Conservation (phyloP, 1,139 yeast species). For the Kodamaea fungicola region DNA sequence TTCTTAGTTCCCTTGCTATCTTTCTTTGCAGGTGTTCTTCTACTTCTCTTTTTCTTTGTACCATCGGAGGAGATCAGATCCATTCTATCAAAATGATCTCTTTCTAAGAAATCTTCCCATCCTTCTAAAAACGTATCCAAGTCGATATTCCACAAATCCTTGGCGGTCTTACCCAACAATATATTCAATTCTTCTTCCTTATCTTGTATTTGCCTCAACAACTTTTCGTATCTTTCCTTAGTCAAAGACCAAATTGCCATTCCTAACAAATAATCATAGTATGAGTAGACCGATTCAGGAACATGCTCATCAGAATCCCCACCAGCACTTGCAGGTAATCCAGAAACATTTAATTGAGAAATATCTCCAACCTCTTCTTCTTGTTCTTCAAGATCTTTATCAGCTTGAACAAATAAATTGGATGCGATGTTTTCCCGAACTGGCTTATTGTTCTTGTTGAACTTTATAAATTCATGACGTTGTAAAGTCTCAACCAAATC, state of each 20-base stretch:
- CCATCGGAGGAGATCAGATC: slow-evolving; percentile 25
- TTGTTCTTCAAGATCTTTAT: slow-evolving; percentile 30
- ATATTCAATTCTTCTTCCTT: slow-evolving; percentile 70
- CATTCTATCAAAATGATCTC: slow-evolving; percentile 31
- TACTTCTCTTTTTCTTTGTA: slow-evolving; percentile 25
- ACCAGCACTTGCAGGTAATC: slow-evolving; percentile 25
- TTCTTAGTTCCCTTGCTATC: slow-evolving; percentile 15
- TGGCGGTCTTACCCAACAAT: slow-evolving; percentile 68
- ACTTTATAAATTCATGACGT: slow-evolving; percentile 67
- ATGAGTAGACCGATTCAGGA: slow-evolving; percentile 47
- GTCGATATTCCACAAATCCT: slow-evolving; percentile 85
- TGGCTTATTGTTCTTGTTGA: slow-evolving; percentile 66
- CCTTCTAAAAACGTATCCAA: slow-evolving; percentile 65
- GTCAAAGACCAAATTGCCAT: slow-evolving; percentile 96
- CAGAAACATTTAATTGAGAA: slow-evolving; percentile 25
- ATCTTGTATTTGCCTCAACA: slow-evolving; percentile 66
- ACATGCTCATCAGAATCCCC: slow-evolving; percentile 27
- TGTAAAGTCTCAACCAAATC: slow-evolving; percentile 63
- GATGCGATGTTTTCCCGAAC: slow-evolving; percentile 16
- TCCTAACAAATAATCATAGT: slow-evolving; percentile 73
- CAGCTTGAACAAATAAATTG: slow-evolving; percentile 22
- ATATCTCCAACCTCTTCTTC: slow-evolving; percentile 40
- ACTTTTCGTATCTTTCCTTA: slow-evolving; percentile 77
- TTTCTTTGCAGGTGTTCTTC: slow-evolving; percentile 19
- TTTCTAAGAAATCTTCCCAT: slow-evolving; percentile 60